Evolutionary conservation across 192 early-diverging fungal species (phyloP).

Genomic region (Borealophlyctis nickersoniae): DNA sequence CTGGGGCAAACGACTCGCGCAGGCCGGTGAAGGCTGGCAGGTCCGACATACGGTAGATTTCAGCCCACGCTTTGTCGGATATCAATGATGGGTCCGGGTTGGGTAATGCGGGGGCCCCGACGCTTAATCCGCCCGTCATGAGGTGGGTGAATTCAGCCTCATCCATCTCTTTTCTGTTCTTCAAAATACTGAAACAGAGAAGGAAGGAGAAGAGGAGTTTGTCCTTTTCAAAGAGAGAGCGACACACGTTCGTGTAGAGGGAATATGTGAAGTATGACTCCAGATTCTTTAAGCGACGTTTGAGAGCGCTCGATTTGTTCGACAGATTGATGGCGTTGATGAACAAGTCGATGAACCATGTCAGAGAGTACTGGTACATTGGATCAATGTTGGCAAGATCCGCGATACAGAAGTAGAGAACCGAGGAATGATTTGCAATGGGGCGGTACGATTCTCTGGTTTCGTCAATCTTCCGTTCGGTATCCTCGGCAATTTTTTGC

Average conservation of each 20-base stretch:
- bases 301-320: slow-evolving; percentile 56
- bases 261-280: slow-evolving; percentile 66
- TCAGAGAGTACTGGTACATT: slow-evolving; percentile 69
- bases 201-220: slow-evolving; percentile 65
- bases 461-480: slow-evolving; percentile 66
- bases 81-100: slow-evolving; percentile 52
- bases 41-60: slow-evolving; percentile 49
- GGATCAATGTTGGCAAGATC: slow-evolving; percentile 66
- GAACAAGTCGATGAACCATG: slow-evolving; percentile 67
- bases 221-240: slow-evolving; percentile 69
- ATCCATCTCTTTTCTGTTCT: slow-evolving; percentile 49
- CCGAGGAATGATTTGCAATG: slow-evolving; percentile 62
- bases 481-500: slow-evolving; percentile 67
- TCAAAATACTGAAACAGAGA: slow-evolving; percentile 52
- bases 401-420: slow-evolving; percentile 65
- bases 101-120: slow-evolving; percentile 32
- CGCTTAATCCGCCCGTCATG: slow-evolving; percentile 54
- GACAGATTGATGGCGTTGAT: slow-evolving; percentile 48
- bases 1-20: slow-evolving; percentile 44
- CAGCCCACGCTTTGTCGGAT: slow-evolving; percentile 57
- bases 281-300: slow-evolving; percentile 60
- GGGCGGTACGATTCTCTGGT: slow-evolving; percentile 63
- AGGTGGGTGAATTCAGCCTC: slow-evolving; percentile 51
- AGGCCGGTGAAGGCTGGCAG: slow-evolving; percentile 52
- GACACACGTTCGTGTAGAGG: slow-evolving; percentile 61